Base-by-base conservation (phyloP, 2,329 filamentous ascomycete genomes). In the Microcyclospora pomicola region DNA sequence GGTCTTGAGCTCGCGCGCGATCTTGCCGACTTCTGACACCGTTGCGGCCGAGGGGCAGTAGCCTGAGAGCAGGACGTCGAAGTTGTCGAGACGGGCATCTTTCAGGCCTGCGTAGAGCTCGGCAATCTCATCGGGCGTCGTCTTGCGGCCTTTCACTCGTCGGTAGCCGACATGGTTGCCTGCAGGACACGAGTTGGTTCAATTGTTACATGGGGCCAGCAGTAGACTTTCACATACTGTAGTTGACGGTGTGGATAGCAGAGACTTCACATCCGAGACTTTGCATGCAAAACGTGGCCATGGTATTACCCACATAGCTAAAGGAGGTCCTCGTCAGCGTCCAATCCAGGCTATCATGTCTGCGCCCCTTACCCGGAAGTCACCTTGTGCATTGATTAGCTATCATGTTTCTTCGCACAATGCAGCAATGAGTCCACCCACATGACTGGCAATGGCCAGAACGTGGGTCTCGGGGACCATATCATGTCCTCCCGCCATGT, bases 301-400 rank as follows among this genome's bases (percentile, higher is more conserved):
- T 94, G 54, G 88, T 94, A 60, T 98, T 98, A 36, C 91, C 91
- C 49, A 98, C 91, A 71, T 95, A 88, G 58, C 91, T 94, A 59
- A 14, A 10, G 6, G 12, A 15, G 12, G 12, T 31, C 30, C 30
- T 31, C 30, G 30, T 31, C 30, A 31, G 30, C 30, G 14, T 31
- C 69, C 19, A 4, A 7, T 24, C 19, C 19, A 24, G 19, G 19
- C 19, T 24, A 7, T 24, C 7, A 7, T 24, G 4, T 7, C 4
- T 24, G 4, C 19, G 7, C 5, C 4, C 19, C 75, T 73, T 65
- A 83, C 79, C 79, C 79, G 51, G 80, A 80, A 49, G 80, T 77
- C 53, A 84, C 77, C 80, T 83, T 56, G 19, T 11, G 37, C n/a
- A 28, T 27, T 31, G n/a, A n/a, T 11, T 13, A 19, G 27, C 14